A percentile compares a stretch with the other conserved stretches of the same genome.
These are phyloP conservation scores for Xylariaceae sp. DNA, from an alignment of 2,329 filamentous ascomycete species.

Conservation along the genomic window DNA sequence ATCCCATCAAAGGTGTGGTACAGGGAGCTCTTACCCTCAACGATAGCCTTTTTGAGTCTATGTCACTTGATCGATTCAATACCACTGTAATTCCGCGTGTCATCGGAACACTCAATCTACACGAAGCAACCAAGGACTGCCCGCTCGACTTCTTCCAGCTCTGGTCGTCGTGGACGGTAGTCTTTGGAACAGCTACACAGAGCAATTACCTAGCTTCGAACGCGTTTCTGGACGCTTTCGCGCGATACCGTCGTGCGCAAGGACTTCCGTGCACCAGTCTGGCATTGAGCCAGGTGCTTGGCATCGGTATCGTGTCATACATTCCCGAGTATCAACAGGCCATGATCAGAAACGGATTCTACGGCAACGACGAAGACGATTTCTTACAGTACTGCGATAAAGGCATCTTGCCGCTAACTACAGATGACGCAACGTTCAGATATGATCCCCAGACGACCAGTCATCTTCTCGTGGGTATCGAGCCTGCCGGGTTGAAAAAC, in stretches of 20 bases:
- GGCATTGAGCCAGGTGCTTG: slow-evolving; percentile 5
- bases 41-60: not conserved
- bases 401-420: not conserved
- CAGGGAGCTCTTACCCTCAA: slow-evolving; percentile 5
- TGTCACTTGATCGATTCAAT: slow-evolving; percentile 6
- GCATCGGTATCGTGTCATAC: slow-evolving; percentile 6
- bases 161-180: slow-evolving; percentile 1
- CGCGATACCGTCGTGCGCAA: not conserved
- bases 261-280: slow-evolving; percentile 4
- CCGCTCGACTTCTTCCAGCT: slow-evolving; percentile 16
- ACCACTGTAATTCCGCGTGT: not conserved
- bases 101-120: slow-evolving; percentile 9
- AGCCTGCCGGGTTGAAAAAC: slow-evolving; percentile 6
- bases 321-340: slow-evolving; percentile 6
- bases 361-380: slow-evolving; percentile 9
- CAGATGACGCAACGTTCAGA: not conserved
- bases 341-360: slow-evolving; percentile 11
- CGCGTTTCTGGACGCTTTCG: slow-evolving; percentile 16
- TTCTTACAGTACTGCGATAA: slow-evolving; percentile 11
- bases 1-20: slow-evolving; percentile 6
- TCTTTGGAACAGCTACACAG: slow-evolving; percentile 8
- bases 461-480: slow-evolving; percentile 8
- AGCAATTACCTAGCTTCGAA: slow-evolving; percentile 18
- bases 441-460: not conserved
- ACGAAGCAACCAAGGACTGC: not conserved